Conservation (phyloP, 179 eudicot genomes). For the Monotropa hypopitys region DNA sequence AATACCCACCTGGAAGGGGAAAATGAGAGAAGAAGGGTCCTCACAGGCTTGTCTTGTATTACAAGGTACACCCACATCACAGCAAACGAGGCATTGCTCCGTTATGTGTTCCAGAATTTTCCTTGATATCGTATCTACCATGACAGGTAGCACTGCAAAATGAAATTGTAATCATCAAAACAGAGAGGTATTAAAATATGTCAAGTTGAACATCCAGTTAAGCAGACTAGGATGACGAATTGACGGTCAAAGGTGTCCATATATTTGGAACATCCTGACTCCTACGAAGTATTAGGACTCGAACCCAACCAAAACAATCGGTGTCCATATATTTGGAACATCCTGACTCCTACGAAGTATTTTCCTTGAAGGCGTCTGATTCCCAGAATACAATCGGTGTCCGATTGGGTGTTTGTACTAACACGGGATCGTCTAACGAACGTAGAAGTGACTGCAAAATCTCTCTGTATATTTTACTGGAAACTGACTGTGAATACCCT, state of each 20-base stretch:
- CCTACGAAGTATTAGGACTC: background rate
- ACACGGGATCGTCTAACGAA: no score
- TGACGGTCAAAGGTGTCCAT: background rate
- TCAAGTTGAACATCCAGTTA: background rate
- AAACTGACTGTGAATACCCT: no score
- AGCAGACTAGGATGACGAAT: background rate
- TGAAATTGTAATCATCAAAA: background rate
- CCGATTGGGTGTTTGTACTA: no score
- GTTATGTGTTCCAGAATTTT: constrained; percentile 82
- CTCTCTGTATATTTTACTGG: no score
- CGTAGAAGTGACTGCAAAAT: no score
- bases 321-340: background rate
- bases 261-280: background rate
- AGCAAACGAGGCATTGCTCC: constrained; percentile 85
- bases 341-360: background rate
- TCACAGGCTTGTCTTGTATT: constrained; percentile 83
- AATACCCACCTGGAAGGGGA: constrained; percentile 72
- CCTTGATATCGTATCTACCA: constrained; percentile 59
- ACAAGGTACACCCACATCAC: constrained; percentile 84
- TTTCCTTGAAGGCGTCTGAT: no score
- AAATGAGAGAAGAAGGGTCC: constrained; percentile 76
- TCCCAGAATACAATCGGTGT: background rate
- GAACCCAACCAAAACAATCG: background rate
- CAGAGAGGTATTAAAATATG: background rate
- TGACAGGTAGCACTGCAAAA: constrained; percentile 65